These are phyloP conservation scores for Lipomyces oligophaga DNA, from an alignment of 805 yeast species.

Conservation along the genomic window DNA sequence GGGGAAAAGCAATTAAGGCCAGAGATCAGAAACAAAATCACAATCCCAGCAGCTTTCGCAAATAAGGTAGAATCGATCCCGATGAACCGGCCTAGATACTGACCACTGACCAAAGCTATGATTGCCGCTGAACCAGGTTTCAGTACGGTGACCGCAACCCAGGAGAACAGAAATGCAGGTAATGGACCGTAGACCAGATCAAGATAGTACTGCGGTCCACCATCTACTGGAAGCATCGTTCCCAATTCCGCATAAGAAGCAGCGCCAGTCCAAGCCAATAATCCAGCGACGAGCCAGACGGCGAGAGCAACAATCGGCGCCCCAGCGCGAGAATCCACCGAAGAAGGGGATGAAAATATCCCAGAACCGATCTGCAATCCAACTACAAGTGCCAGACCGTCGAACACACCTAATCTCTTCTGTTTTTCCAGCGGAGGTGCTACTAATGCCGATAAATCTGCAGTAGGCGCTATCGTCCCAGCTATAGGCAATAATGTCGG, in stretches of 20 bases:
- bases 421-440: conserved; percentile 33
- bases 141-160: conserved; percentile 40
- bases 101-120: conserved; percentile 41
- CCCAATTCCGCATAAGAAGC: conserved; percentile 44
- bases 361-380: conserved; percentile 41
- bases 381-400: conserved; percentile 41
- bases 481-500: not conserved
- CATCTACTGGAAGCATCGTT: conserved; percentile 41
- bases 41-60: conserved; percentile 36
- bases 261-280: conserved; percentile 46
- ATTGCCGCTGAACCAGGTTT: conserved; percentile 44
- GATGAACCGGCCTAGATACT: conserved; percentile 36
- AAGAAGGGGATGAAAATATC: conserved; percentile 43
- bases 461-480: not conserved
- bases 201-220: conserved; percentile 43
- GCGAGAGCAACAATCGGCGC: conserved; percentile 40
- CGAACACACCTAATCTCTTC: conserved; percentile 25
- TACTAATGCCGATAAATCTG: no score
- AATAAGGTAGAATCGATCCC: conserved; percentile 29
- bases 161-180: conserved; percentile 40
- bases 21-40: conserved; percentile 33
- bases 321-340: conserved; percentile 39
- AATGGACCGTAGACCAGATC: conserved; percentile 39
- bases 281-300: conserved; percentile 41
- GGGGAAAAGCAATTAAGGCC: conserved; percentile 35